phyloP scores from a whole-genome alignment of 441 rosid genomes.

The Pelargonium fulgidum region DNA sequence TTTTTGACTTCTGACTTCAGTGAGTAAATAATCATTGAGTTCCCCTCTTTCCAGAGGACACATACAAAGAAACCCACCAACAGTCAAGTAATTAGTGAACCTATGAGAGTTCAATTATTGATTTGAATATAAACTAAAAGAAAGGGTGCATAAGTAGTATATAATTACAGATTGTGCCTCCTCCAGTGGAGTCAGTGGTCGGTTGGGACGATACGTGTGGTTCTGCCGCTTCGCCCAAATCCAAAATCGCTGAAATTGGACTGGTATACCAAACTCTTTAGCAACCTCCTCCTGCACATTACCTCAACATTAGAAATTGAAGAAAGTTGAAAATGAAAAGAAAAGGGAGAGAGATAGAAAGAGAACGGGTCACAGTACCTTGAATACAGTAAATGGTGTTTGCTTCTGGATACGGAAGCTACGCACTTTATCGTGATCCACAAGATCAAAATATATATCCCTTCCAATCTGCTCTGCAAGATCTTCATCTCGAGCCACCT shows the following conservation, averaged over 20 bases:
- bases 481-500: conserved; percentile 94
- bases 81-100: too few species aligned
- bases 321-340: neutral
- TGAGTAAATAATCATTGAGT: too few species aligned
- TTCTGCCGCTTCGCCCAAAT: conserved; percentile 97
- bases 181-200: conserved; percentile 74
- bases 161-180: conserved; percentile 69
- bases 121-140: too few species aligned
- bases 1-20: too few species aligned
- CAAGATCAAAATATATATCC: conserved; percentile 85
- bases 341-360: neutral
- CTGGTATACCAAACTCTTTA: conserved; percentile 82
- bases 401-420: conserved; percentile 86
- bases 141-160: too few species aligned
- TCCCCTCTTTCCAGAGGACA: too few species aligned
- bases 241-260: conserved; percentile 86
- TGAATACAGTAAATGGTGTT: conserved; percentile 55
- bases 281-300: conserved; percentile 80
- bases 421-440: conserved; percentile 85
- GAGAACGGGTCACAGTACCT: conserved; percentile 37
- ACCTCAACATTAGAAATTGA: conserved; percentile 18
- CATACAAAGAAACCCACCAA: neutral
- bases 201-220: conserved; percentile 95
- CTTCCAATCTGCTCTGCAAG: conserved; percentile 76
- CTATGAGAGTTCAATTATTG: too few species aligned